These are phyloP conservation scores for Boletus reticuloceps DNA, from an alignment of 768 basidiomycete genomes.

Conservation along the genomic window DNA sequence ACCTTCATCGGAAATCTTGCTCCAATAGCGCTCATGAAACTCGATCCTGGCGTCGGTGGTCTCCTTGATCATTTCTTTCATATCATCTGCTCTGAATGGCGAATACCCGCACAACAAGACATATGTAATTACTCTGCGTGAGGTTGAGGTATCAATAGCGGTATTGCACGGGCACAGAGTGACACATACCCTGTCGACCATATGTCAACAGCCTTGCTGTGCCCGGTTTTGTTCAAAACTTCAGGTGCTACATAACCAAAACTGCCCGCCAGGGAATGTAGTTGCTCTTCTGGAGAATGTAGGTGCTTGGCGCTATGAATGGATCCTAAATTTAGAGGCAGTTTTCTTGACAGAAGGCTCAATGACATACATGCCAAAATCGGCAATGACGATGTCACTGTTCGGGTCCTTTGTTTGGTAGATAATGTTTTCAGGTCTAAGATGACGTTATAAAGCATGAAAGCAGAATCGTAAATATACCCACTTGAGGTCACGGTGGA, in stretches of 20 bases:
- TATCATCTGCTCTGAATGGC: slow-evolving; percentile 86
- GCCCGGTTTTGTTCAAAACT: slow-evolving; percentile 75
- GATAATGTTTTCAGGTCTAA: slow-evolving; percentile 92
- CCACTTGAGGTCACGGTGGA: slow-evolving; percentile 94
- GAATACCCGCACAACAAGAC: slow-evolving; percentile 94
- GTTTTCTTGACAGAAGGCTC: not conserved
- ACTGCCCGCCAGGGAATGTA: slow-evolving; percentile 73
- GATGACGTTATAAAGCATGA: not conserved
- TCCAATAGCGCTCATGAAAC: slow-evolving; percentile 95
- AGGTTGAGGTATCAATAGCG: not conserved
- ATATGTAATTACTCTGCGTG: slow-evolving; percentile 83
- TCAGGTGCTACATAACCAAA: slow-evolving; percentile 93
- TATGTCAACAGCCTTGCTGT: slow-evolving; percentile 90
- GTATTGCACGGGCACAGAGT: not conserved
- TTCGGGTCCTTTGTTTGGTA: slow-evolving; percentile 74
- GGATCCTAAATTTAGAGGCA: not conserved
- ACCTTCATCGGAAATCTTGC: slow-evolving; percentile 82
- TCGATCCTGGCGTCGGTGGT: slow-evolving; percentile 83
- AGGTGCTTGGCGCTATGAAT: slow-evolving; percentile 74
- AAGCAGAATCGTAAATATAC: slow-evolving; percentile 14
- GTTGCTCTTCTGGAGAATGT: slow-evolving; percentile 64
- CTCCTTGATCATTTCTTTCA: slow-evolving; percentile 72
- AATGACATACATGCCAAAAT: slow-evolving; percentile 86
- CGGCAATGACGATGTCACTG: slow-evolving; percentile 91
- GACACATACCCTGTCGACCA: slow-evolving; percentile 84